Conservation (phyloP, 768 basidiomycete genomes). For the Sporobolomyces phaffii region DNA sequence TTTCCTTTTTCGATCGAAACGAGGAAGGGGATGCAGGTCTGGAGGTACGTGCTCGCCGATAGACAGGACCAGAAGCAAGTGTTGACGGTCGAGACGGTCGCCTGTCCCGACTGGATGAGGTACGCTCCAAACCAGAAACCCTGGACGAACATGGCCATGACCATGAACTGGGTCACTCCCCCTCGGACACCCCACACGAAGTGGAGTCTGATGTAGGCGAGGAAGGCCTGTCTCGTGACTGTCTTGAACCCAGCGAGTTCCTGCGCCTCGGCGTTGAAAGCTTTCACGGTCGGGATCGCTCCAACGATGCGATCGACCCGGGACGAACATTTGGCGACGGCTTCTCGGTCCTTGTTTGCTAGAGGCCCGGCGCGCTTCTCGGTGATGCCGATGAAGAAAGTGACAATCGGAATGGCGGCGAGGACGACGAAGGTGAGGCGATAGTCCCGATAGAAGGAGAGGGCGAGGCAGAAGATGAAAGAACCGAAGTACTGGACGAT, state of each 20-base stretch:
- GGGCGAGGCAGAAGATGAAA: slow-evolving; percentile 66
- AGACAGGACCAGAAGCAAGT: slow-evolving; percentile 98
- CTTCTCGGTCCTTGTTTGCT: slow-evolving; percentile 60
- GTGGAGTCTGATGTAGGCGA: slow-evolving; percentile 56
- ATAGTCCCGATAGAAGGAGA: slow-evolving; percentile 75
- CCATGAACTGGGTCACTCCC: slow-evolving; percentile 68
- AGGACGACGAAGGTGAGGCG: slow-evolving; percentile 86
- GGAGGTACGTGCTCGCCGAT: slow-evolving; percentile 78
- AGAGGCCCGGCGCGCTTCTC: slow-evolving; percentile 65
- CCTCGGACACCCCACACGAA: slow-evolving; percentile 69
- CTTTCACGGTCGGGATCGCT: slow-evolving; percentile 83
- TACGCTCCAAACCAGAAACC: slow-evolving; percentile 93
- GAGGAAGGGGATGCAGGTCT: slow-evolving; percentile 76
- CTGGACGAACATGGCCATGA: slow-evolving; percentile 89
- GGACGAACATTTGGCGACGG: slow-evolving; percentile 67
- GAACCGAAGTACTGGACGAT: slow-evolving; percentile 76
- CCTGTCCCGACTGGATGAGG: slow-evolving; percentile 70
- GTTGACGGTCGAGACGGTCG: slow-evolving; percentile 73
- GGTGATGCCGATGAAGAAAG: slow-evolving; percentile 67
- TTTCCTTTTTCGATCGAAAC: slow-evolving; percentile 76
- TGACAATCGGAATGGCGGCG: slow-evolving; percentile 74
- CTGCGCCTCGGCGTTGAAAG: slow-evolving; percentile 68
- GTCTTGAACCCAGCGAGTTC: slow-evolving; percentile 55
- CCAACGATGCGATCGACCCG: slow-evolving; percentile 68
- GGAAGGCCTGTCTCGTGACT: slow-evolving; percentile 52